These are phyloP conservation scores for Apiospora marii DNA, from an alignment of 2,329 filamentous ascomycete genomes.

Conservation along the genomic window DNA sequence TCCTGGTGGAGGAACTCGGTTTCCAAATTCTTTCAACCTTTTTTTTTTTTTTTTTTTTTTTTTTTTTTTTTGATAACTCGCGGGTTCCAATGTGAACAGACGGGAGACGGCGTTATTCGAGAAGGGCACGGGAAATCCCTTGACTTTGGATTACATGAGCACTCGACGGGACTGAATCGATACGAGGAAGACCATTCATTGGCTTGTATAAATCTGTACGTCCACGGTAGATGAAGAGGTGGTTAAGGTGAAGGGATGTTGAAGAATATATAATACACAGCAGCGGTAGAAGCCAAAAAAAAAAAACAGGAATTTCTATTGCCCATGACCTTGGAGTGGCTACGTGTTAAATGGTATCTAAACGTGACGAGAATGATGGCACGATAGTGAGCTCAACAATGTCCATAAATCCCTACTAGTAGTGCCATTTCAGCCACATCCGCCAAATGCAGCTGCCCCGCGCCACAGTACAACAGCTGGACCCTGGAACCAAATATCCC, in stretches of 20 bases:
- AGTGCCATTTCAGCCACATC: background rate
- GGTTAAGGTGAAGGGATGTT: background rate
- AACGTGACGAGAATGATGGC: background rate
- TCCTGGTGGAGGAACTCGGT: conserved; percentile 20
- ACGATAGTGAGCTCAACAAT: background rate
- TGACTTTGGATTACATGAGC: conserved; percentile 11
- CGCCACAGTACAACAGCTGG: background rate
- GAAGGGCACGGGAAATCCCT: conserved; percentile 19
- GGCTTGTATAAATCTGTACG: conserved; percentile 23
- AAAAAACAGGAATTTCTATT: conserved; percentile 4
- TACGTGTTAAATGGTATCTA: background rate
- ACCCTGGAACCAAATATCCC: background rate
- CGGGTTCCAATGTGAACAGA: background rate
- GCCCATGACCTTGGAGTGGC: conserved; percentile 2
- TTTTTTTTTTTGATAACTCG: conserved; percentile 19
- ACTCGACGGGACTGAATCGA: conserved; percentile 18
- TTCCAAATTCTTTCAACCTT: background rate
- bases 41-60: conserved; percentile 13
- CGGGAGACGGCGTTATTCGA: conserved; percentile 23
- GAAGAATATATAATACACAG: conserved; percentile 4
- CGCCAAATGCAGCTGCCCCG: background rate
- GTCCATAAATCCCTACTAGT: background rate
- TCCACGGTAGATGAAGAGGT: conserved; percentile 13
- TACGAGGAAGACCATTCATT: background rate
- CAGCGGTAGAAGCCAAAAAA: background rate